Base-by-base conservation (phyloP, 768 basidiomycete genomes). In the Amyloporia xantha region DNA sequence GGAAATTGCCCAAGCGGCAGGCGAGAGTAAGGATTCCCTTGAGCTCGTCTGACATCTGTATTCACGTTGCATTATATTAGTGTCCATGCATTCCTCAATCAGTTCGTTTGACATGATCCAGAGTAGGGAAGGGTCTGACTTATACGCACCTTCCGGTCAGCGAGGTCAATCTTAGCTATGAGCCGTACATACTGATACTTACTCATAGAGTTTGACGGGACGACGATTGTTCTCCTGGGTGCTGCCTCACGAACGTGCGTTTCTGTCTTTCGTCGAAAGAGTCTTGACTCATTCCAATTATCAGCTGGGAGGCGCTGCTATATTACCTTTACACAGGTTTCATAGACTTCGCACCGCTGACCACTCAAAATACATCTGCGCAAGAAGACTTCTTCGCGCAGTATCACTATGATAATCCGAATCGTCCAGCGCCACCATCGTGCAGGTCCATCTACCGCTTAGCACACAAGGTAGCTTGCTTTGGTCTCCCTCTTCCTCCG, bases 221-320 rank as follows among this genome's bases (percentile, higher is more conserved):
- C 28, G 24, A 54, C 49, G 5, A 44, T 54, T 35, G 30, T 54
- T 13, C 35, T 54, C 10, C 41, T 43, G 10, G 53, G 50, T 25
- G 45, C 45, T 6, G 44, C 53, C 4, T 23, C 53, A 4, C 27
- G 33, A 12, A 54, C 53, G 53, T 54, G 40, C 11, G 49, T 25
- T 27, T 11, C 12, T 25, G 13, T 12, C 10, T 24, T 26, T 15
- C 26, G 12, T 44, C 12, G 13, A 26, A 7, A 12, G 20, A 28
- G 17, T 45, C 11, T 12, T 25, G 3, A 9, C 23, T 2, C n/a
- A 3, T 10, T 4, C 9, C 15, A 15, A 6, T 48, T 9, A 15
- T 17, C 39, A 54, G 54, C 17, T 54, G 54, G 54, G 54, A 54
- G 28, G 49, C 54, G 4, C 21, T 54, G n/a, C 47, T 54, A n/a